Base-by-base conservation (phyloP, 2,329 filamentous ascomycete species). In the Anisogramma anomala region DNA sequence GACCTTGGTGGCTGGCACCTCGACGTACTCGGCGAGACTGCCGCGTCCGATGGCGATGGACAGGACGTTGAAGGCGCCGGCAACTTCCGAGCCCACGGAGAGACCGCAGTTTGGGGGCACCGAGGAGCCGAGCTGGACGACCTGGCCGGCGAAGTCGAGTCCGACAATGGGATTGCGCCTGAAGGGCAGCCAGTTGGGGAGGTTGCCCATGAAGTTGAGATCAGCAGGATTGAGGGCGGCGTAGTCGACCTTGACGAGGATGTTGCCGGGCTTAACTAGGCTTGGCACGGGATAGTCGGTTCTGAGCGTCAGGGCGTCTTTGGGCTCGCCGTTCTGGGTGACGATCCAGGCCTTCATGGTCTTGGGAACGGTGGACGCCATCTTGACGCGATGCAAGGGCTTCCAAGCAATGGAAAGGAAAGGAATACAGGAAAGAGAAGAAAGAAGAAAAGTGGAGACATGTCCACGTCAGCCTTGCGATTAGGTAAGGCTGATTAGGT, bases 191-290 rank as follows among this genome's bases (percentile, higher is more conserved):
- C 56, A 53, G 7, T 51, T 47, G 9, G 53, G 55, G 25, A 63
- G 46, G 19, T 48, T 35, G 19, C 26, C 27, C 48, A 63, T 58
- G 39, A 56, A 52, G 34, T 57, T 50, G 6, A 58, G 38, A 46
- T 63, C 59, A 41, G 52, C 60, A 10, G 59, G 60, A 47, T 64
- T 63, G 35, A 63, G 55, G 11, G 59, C 53, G 3, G 58, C 56
- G 46, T 61, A 53, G 7, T 53, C 50, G 22, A 63, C 52, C 33
- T 49, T 52, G 33, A 63, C 40, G 32, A 61, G 50, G 31, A 62
- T 45, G 19, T 56, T 44, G 7, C 43, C 33, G 20, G 40, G 33
- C 11, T 38, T 52, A 15, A 44, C 47, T 18, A 10, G 37, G 17
- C 33, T n/a, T 11, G 49, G 48, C 14, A 46, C 48, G 5, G 52